Evolutionary conservation across 2,329 filamentous ascomycete genomes (phyloP).

Genomic region (Fusarium xyrophilum): DNA sequence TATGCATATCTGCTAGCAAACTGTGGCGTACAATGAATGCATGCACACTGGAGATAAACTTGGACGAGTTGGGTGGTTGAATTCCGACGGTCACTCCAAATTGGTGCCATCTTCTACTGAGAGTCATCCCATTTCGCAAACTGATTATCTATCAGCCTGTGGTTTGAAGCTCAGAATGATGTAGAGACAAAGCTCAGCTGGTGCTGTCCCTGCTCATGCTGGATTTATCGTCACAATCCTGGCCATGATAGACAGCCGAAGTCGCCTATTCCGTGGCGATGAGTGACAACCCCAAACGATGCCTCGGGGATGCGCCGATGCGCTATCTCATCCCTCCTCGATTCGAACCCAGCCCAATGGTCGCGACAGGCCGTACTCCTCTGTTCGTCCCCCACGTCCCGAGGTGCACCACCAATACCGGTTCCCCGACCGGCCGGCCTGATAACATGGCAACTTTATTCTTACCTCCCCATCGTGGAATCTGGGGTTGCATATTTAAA

Average conservation of each 20-base stretch:
- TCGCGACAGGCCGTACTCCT: constrained; percentile 6
- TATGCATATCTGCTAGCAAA: constrained; percentile 15
- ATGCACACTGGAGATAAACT: constrained; percentile 30
- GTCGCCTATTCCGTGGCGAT: constrained; percentile 6
- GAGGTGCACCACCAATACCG: constrained; percentile 4
- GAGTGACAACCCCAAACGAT: constrained; percentile 7
- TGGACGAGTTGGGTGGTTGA: constrained; percentile 25
- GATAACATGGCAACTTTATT: constrained; percentile 22
- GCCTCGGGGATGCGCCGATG: constrained; percentile 15
- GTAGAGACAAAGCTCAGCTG: background rate
- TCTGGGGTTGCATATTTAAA: constrained; percentile 19
- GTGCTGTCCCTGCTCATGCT: background rate
- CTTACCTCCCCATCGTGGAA: constrained; percentile 6
- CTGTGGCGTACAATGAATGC: constrained; percentile 1
- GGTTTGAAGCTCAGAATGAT: constrained; percentile 1
- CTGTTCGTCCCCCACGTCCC: constrained; percentile 33
- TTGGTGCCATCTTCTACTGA: constrained; percentile 3
- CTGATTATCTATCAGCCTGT: background rate
- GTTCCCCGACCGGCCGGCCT: constrained; percentile 13
- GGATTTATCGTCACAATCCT: background rate
- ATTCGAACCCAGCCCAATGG: constrained; percentile 19
- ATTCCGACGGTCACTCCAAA: background rate
- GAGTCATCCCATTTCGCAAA: background rate
- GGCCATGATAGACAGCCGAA: background rate
- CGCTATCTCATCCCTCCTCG: constrained; percentile 20